These are phyloP conservation scores for Trichophyton schoenleinii DNA, from an alignment of 2,329 filamentous ascomycete genomes.

Conservation along the genomic window DNA sequence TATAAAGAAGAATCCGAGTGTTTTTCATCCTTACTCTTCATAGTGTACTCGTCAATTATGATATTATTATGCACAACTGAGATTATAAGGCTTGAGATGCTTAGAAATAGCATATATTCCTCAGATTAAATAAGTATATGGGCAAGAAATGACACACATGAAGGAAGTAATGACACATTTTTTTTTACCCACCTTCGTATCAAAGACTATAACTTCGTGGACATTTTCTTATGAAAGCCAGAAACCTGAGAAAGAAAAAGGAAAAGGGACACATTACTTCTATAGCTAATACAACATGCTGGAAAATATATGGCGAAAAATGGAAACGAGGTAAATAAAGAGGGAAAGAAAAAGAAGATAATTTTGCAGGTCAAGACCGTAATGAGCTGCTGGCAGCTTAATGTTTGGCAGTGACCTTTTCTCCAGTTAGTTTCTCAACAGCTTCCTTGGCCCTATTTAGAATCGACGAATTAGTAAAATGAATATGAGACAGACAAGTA, in stretches of 20 bases:
- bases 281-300: conserved; percentile 1
- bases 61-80: background rate
- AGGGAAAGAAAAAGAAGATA: background rate
- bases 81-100: background rate
- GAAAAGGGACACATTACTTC: background rate
- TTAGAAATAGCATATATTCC: background rate
- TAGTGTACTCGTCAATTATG: background rate
- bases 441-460: conserved; percentile 48
- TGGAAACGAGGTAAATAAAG: background rate
- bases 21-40: background rate
- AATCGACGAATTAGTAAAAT: conserved; percentile 18
- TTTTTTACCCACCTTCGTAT: background rate
- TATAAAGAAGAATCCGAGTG: conserved; percentile 5
- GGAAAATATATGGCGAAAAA: background rate
- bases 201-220: background rate
- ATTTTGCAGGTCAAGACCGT: conserved; percentile 20
- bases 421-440: conserved; percentile 53
- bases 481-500: conserved; percentile 18
- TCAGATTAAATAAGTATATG: background rate
- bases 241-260: background rate
- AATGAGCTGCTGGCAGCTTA: conserved; percentile 27
- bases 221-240: background rate
- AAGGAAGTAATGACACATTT: background rate
- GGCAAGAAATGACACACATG: background rate
- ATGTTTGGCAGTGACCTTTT: conserved; percentile 52